Evolutionary conservation across 805 yeast genomes (phyloP).

Genomic region (Ogataea ramenticola): DNA sequence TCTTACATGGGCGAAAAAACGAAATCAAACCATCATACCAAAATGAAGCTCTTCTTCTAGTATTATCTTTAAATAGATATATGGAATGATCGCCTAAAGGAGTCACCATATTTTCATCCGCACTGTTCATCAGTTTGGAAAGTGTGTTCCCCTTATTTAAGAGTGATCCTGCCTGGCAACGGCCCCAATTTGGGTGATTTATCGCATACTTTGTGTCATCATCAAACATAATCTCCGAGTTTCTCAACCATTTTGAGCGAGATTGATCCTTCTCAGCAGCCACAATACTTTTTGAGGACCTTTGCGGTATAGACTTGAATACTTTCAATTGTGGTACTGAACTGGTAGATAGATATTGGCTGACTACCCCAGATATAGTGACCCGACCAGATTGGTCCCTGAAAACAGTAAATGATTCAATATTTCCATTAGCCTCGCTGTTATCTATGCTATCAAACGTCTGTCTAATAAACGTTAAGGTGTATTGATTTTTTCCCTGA

Average conservation of each 20-base stretch:
- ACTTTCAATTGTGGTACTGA: neutral
- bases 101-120: neutral
- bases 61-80: neutral
- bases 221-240: neutral
- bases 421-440: neutral
- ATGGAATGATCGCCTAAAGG: neutral
- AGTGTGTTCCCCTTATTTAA: neutral
- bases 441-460: neutral
- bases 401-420: neutral
- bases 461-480: neutral
- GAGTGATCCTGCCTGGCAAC: neutral
- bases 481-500: neutral
- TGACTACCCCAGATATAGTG: neutral
- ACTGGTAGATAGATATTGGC: neutral
- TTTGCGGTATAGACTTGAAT: neutral
- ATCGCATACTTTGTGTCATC: neutral
- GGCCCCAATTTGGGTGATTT: neutral
- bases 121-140: neutral
- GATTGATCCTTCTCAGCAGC: neutral
- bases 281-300: neutral
- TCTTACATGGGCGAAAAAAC: constrained; percentile 24
- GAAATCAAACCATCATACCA: constrained; percentile 21
- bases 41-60: neutral
- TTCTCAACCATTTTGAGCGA: neutral
- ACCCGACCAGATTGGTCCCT: neutral